Percentiles rank a stretch among this genome's conserved stretches.
phyloP scores from a whole-genome alignment of 1,284 basidiomycete genomes.

The Wolfiporia cocos region DNA sequence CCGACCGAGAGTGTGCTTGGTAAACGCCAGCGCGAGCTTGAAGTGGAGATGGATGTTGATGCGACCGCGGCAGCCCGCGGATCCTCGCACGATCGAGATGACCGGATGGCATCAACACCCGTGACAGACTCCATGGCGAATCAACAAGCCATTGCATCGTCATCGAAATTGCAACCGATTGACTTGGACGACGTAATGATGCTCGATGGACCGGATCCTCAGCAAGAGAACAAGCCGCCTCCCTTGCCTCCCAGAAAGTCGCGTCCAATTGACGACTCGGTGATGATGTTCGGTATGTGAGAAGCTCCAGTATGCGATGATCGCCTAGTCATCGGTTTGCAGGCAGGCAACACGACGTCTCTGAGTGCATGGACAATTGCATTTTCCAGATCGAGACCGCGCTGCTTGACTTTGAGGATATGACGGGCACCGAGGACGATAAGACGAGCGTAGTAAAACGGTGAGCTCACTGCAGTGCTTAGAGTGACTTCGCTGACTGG shows the following conservation, averaged over 20 bases:
- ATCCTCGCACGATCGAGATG: background rate
- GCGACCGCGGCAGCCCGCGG: conserved; percentile 10
- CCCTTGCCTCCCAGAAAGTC: conserved; percentile 58
- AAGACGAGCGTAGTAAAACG: conserved; percentile 77
- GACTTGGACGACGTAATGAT: conserved; percentile 33
- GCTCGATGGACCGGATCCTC: conserved; percentile 14
- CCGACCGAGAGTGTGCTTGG: conserved; percentile 57
- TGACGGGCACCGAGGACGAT: conserved; percentile 42
- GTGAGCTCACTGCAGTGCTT: conserved; percentile 32
- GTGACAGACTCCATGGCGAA: background rate
- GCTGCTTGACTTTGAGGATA: conserved; percentile 69
- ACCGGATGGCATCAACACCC: background rate
- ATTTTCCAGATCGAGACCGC: conserved; percentile 98
- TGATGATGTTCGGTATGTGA: conserved; percentile 83
- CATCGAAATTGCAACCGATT: conserved; percentile 20
- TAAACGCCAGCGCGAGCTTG: conserved; percentile 55
- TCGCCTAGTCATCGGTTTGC: conserved; percentile 5
- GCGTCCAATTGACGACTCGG: conserved; percentile 56
- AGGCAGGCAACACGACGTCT: conserved; percentile 97
- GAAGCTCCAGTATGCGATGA: background rate
- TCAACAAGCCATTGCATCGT: conserved; percentile 10
- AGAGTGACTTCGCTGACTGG: background rate
- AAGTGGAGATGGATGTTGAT: conserved; percentile 41
- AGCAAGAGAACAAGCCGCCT: conserved; percentile 44
- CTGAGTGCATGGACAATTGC: conserved; percentile 98